Evolutionary conservation across 1,284 basidiomycete species (phyloP).

Genomic region (Papiliotrema terrestris): DNA sequence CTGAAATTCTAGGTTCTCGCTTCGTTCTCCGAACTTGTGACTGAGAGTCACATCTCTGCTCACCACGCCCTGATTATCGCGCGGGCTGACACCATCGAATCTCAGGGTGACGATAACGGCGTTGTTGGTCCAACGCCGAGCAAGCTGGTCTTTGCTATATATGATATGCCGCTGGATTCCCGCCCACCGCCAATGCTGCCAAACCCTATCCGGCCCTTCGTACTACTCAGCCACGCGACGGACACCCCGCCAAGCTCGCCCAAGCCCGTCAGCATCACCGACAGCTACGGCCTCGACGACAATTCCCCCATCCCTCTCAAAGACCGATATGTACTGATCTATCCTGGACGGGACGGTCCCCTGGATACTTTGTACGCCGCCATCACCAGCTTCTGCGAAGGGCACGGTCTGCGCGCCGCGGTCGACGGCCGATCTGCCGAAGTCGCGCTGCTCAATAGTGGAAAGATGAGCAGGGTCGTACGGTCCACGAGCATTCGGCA

Average conservation of each 20-base stretch:
- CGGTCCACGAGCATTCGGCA: slow-evolving; percentile 1
- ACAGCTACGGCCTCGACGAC: slow-evolving; percentile 9
- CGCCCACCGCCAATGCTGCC: slow-evolving; percentile 10
- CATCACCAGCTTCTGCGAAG: not conserved
- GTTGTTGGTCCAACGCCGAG: slow-evolving; percentile 8
- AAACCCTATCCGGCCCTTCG: slow-evolving; percentile 22
- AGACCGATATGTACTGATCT: slow-evolving; percentile 1
- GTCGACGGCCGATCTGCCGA: slow-evolving; percentile 1
- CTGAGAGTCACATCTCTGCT: not conserved
- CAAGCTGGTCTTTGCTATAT: slow-evolving; percentile 10
- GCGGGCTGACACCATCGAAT: not conserved
- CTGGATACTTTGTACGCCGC: slow-evolving; percentile 2
- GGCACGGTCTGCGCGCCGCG: no score
- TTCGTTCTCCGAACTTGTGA: slow-evolving; percentile 11
- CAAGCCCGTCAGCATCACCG: slow-evolving; percentile 2
- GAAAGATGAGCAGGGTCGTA: not conserved
- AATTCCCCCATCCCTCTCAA: slow-evolving; percentile 4
- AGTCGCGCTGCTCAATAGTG: slow-evolving; percentile 14
- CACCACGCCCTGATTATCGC: slow-evolving; percentile 23
- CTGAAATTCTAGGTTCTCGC: slow-evolving; percentile 15
- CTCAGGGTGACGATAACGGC: slow-evolving; percentile 6
- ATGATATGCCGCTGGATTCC: slow-evolving; percentile 15
- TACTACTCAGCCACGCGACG: not conserved
- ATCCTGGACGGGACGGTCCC: slow-evolving; percentile 5
- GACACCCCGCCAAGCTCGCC: not conserved